Percentiles rank a stretch among this genome's conserved stretches.
These are phyloP conservation scores for Pleurotus tuber-regium DNA, from an alignment of 768 basidiomycete species.

Conservation along the genomic window DNA sequence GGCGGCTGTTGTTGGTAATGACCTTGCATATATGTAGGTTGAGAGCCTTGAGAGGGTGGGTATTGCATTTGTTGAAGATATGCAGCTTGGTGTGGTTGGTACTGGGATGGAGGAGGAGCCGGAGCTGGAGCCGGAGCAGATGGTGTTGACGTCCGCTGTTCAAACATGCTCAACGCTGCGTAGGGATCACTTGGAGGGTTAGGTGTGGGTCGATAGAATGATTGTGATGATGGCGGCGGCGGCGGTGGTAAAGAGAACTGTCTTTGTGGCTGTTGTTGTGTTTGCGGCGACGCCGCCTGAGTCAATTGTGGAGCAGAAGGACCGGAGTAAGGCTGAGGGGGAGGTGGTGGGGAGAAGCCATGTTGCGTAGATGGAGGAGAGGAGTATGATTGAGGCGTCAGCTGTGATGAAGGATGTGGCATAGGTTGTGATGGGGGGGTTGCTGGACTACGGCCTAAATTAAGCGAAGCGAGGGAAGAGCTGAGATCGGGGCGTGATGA, in stretches of 20 bases:
- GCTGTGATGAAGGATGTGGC: constrained; percentile 23
- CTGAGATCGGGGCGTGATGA: constrained; percentile 35
- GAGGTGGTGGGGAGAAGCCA: constrained; percentile 7
- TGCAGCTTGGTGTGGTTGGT: constrained; percentile 16
- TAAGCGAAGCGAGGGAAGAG: constrained; percentile 58
- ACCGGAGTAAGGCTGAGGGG: neutral
- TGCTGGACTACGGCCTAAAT: constrained; percentile 33
- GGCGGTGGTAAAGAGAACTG: constrained; percentile 21
- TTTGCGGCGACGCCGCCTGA: constrained; percentile 12
- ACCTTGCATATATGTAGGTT: constrained; percentile 13
- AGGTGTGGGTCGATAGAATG: constrained; percentile 18
- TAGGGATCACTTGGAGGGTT: constrained; percentile 33
- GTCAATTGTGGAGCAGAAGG: constrained; percentile 9
- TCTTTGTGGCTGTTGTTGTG: constrained; percentile 8
- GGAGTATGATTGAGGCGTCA: constrained; percentile 14
- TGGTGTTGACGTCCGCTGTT: too few relatives aligned
- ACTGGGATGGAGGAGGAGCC: constrained; percentile 19
- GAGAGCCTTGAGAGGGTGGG: constrained; percentile 19
- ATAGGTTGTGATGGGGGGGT: constrained; percentile 23
- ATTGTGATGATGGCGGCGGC: constrained; percentile 21
- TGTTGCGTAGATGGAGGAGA: constrained; percentile 7
- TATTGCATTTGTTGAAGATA: neutral
- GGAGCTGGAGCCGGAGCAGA: constrained; percentile 13
- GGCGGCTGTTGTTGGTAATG: constrained; percentile 21
- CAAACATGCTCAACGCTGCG: constrained; percentile 26